Evolutionary conservation across 257 asterid species (phyloP), one percentile per base, ranked within the genome.

Genomic region (Eustoma russellianum): DNA sequence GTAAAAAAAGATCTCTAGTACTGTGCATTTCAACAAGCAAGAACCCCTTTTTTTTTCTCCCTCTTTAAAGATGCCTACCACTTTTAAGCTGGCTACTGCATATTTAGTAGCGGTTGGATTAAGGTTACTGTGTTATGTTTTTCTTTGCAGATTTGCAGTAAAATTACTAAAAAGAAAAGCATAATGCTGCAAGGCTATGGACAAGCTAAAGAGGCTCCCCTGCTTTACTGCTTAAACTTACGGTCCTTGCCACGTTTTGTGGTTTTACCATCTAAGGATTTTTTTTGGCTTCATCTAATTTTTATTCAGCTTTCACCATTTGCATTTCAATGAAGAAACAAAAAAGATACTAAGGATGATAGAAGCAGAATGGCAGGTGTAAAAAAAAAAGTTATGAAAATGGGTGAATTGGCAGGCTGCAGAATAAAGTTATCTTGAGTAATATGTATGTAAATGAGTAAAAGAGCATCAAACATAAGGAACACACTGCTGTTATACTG

Each of bases 1-100:
- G 97, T 88, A 59, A 63, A 18, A n/a, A 11, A 28, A 38, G 12
- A 38, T 11, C 9, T 38, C 43, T 10, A 7, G 43, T 7, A 0
- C 12, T 38, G 10, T 24, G 30, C 30, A 24, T 24, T 24, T 24
- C 30, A 24, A 24, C 30, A 24, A 24, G 3, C 30, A 24, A 24
- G 30, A 24, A 24, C 2, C 30, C 30, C 3, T 24, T 24, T 24
- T 24, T 2, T 24, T 24, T n/a, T n/a, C n/a, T n/a, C n/a, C n/a
- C n/a, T n/a, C n/a, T 5, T 35, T 6, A 35, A 35, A 35, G 41
- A 35, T 35, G 41, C 9, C 41, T 35, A 35, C 41, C 5, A 35
- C 41, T 5, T 9, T 35, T 5, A 6, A 35, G 41, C 41, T 35
- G 5, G n/a, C n/a, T n/a, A n/a, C n/a, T n/a, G n/a, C 9, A 35